A percentile compares a stretch with the other conserved stretches of the same genome.
These are phyloP conservation scores for Kwoniella bestiolae DNA, from an alignment of 768 basidiomycete species.

Conservation along the genomic window DNA sequence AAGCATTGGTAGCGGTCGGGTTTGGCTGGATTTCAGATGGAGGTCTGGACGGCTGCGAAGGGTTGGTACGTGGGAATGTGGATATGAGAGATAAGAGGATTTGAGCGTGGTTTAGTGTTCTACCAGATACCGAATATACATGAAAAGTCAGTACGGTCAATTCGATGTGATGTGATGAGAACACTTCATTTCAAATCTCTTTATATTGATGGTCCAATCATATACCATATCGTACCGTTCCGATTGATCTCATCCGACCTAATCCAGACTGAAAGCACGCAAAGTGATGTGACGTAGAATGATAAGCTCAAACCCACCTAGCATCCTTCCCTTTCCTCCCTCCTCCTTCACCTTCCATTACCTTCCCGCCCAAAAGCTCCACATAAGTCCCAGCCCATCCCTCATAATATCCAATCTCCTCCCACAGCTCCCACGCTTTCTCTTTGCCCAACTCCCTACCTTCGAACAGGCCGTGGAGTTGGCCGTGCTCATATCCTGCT, in stretches of 20 bases:
- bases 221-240: too few relatives aligned
- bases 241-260: too few relatives aligned
- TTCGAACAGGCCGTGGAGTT: slow-evolving; percentile 86
- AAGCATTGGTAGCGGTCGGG: background rate
- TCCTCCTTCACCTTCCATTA: background rate
- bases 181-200: too few relatives aligned
- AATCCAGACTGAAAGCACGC: too few relatives aligned
- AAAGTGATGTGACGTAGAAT: too few relatives aligned
- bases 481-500: slow-evolving; percentile 81
- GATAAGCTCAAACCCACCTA: slow-evolving; percentile 52
- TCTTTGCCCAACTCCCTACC: slow-evolving; percentile 85
- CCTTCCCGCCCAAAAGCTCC: slow-evolving; percentile 16
- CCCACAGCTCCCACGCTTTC: slow-evolving; percentile 95
- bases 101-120: slow-evolving; percentile 65
- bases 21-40: slow-evolving; percentile 22
- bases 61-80: slow-evolving; percentile 78
- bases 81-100: slow-evolving; percentile 72
- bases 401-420: slow-evolving; percentile 91
- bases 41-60: too few relatives aligned
- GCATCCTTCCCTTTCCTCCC: slow-evolving; percentile 34
- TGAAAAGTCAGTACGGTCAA: too few relatives aligned
- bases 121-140: too few relatives aligned
- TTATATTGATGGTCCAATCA: too few relatives aligned
- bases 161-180: too few relatives aligned
- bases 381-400: slow-evolving; percentile 75